Percentiles rank a stretch among this genome's conserved stretches.
Conservation (phyloP, 108 stramenopile genomes). For the Cylindrotheca closterium region DNA sequence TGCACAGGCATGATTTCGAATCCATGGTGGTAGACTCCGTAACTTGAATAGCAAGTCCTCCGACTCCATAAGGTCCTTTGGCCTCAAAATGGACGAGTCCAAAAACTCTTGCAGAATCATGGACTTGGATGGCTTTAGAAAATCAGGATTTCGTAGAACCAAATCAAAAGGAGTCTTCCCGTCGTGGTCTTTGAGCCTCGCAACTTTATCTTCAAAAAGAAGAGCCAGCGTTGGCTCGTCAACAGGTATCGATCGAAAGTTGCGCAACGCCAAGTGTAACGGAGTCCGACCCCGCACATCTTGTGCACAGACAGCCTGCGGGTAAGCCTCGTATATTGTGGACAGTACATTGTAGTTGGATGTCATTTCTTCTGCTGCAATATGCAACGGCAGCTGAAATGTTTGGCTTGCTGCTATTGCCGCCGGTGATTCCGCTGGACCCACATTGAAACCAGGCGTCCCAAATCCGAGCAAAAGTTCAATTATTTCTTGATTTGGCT, state of each 20-base stretch:
- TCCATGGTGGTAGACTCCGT: constrained; percentile 39
- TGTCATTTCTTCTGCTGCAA: constrained; percentile 42
- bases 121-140: constrained; percentile 7
- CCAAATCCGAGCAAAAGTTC: constrained; percentile 37
- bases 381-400: constrained; percentile 42
- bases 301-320: constrained; percentile 34
- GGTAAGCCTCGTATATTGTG: constrained; percentile 38
- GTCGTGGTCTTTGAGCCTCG: constrained; percentile 27
- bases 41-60: constrained; percentile 18
- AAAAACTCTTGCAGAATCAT: constrained; percentile 31
- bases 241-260: constrained; percentile 27
- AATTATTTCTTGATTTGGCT: constrained; percentile 28
- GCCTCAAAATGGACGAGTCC: constrained; percentile 22
- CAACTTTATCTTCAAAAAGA: constrained; percentile 26
- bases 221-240: constrained; percentile 25
- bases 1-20: constrained; percentile 40
- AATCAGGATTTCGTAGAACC: constrained; percentile 20
- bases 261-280: constrained; percentile 37
- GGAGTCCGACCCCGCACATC: constrained; percentile 51
- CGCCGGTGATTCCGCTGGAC: constrained; percentile 22
- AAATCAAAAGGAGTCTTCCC: constrained; percentile 40
- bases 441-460: constrained; percentile 22
- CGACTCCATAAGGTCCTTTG: constrained; percentile 11
- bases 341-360: constrained; percentile 22
- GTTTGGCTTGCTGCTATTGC: constrained; percentile 23